Percentiles rank a stretch among this genome's conserved stretches.
These are phyloP conservation scores for Hirsutella thompsonii DNA, from an alignment of 2,329 filamentous ascomycete genomes.

Conservation along the genomic window DNA sequence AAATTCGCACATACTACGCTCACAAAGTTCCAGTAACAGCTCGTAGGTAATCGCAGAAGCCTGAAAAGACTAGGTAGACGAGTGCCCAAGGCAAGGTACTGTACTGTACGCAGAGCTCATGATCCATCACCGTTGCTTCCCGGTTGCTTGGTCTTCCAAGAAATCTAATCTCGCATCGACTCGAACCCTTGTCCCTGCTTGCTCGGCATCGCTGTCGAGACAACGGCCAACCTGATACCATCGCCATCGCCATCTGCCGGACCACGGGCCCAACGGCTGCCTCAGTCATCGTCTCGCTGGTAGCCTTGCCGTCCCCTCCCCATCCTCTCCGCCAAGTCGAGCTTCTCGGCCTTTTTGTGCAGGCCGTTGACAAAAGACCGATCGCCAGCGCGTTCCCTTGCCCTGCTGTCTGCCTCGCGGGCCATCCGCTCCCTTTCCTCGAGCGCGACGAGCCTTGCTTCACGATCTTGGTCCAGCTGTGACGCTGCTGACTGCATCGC, in stretches of 20 bases:
- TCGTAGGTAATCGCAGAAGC: too few relatives aligned
- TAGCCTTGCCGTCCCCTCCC: conserved; percentile 32
- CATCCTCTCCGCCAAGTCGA: conserved; percentile 38
- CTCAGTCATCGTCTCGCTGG: conserved; percentile 30
- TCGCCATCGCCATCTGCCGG: background rate
- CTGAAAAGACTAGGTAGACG: too few relatives aligned
- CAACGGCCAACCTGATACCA: background rate
- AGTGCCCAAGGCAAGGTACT: too few relatives aligned
- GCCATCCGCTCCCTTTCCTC: conserved; percentile 51
- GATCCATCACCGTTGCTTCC: too few relatives aligned
- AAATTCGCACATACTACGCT: too few relatives aligned
- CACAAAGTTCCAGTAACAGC: too few relatives aligned
- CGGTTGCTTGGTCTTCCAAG: too few relatives aligned
- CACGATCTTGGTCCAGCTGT: conserved; percentile 58
- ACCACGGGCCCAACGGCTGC: background rate
- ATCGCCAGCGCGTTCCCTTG: conserved; percentile 49
- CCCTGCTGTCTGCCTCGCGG: conserved; percentile 53
- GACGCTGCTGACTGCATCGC: conserved; percentile 62
- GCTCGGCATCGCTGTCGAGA: background rate
- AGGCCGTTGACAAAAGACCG: conserved; percentile 52
- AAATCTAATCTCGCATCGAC: too few relatives aligned
- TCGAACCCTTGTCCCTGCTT: too few relatives aligned
- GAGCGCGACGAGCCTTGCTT: conserved; percentile 52
- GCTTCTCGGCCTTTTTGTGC: conserved; percentile 42
- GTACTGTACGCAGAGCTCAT: too few relatives aligned